Conservation (phyloP, 2,329 filamentous ascomycete species). For the Bipolaris gigantea region DNA sequence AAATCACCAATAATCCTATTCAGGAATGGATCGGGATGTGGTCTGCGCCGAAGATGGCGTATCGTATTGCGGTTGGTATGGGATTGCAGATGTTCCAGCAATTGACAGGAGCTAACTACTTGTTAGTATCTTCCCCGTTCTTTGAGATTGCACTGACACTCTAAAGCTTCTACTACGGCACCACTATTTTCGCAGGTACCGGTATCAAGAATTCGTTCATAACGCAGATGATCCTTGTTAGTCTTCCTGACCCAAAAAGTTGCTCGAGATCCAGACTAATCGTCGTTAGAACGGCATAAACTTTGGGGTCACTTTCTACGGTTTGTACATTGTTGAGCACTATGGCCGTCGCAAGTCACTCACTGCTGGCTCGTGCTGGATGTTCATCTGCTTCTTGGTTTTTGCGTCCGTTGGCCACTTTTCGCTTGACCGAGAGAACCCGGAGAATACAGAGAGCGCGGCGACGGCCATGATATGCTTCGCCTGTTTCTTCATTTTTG, state of each 20-base stretch:
- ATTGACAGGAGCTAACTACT: constrained; percentile 60
- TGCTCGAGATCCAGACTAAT: not conserved
- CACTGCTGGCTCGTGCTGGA: constrained; percentile 50
- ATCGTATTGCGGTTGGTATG: constrained; percentile 64
- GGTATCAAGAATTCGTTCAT: constrained; percentile 49
- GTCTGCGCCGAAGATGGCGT: constrained; percentile 65
- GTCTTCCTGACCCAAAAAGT: constrained; percentile 4
- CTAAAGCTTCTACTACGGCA: constrained; percentile 54
- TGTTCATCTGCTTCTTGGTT: constrained; percentile 61
- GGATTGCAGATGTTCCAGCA: constrained; percentile 67
- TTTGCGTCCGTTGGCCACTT: constrained; percentile 52
- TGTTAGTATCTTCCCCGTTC: not conserved
- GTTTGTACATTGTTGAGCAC: constrained; percentile 51
- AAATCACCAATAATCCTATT: constrained; percentile 49
- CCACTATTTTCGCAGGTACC: constrained; percentile 46
- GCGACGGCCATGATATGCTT: constrained; percentile 64
- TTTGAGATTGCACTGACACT: not conserved
- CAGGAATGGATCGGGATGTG: constrained; percentile 59
- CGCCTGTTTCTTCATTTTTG: constrained; percentile 67
- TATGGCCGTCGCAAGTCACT: constrained; percentile 50
- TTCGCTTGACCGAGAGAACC: constrained; percentile 37
- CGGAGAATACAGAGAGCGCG: constrained; percentile 34
- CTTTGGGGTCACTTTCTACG: constrained; percentile 50
- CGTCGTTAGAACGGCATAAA: constrained; percentile 45
- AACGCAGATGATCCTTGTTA: constrained; percentile 51